Conservation (phyloP, 768 basidiomycete species). For the Trametes sanguinea region DNA sequence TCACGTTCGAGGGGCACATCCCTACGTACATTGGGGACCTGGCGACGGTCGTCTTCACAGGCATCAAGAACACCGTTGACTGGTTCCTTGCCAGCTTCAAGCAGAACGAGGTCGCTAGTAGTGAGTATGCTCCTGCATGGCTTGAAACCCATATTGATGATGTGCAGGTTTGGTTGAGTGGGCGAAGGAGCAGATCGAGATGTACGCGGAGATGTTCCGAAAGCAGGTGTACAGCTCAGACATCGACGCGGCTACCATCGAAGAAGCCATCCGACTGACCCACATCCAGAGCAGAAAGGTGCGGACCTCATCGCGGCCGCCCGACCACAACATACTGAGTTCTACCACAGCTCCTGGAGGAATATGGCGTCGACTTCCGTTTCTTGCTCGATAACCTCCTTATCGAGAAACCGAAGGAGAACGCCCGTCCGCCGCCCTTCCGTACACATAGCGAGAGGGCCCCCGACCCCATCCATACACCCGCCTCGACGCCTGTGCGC, state of each 20-base stretch:
- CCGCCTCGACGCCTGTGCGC: conserved; percentile 25
- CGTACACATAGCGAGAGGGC: conserved; percentile 32
- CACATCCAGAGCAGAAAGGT: conserved; percentile 85
- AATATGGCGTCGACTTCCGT: conserved; percentile 92
- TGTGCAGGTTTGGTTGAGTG: conserved; percentile 86
- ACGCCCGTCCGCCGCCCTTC: conserved; percentile 32
- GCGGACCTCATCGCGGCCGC: neutral
- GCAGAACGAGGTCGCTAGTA: conserved; percentile 91
- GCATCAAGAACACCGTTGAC: conserved; percentile 95
- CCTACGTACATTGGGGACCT: conserved; percentile 85
- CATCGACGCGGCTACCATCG: conserved; percentile 64
- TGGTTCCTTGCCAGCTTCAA: conserved; percentile 97
- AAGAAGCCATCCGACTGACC: conserved; percentile 79
- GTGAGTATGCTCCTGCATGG: conserved; percentile 49
- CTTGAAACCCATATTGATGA: neutral
- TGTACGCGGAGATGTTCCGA: conserved; percentile 81
- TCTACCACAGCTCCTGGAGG: conserved; percentile 70
- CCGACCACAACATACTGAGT: neutral
- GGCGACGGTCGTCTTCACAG: conserved; percentile 87
- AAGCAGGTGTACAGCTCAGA: conserved; percentile 91
- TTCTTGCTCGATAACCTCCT: conserved; percentile 84
- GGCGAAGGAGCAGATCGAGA: conserved; percentile 84
- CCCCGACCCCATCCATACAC: conserved; percentile 37
- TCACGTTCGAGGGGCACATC: conserved; percentile 88
- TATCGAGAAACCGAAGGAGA: conserved; percentile 48